Percentiles rank a stretch among this genome's conserved stretches.
phyloP scores from a whole-genome alignment of 345 rosid species.

The Arabis alpina region DNA sequence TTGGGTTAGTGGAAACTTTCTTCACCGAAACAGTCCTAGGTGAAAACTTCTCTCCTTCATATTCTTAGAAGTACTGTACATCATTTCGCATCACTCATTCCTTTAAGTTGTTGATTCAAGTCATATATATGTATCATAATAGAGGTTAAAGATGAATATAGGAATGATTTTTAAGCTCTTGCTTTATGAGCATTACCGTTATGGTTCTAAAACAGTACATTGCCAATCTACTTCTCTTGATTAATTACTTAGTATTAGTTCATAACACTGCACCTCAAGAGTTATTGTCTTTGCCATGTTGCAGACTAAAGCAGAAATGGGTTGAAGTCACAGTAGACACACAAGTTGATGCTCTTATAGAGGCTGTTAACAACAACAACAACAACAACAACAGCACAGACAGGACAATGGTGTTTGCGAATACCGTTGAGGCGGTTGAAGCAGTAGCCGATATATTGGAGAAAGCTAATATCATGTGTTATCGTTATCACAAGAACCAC shows the following conservation, averaged over 20 bases:
- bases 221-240: not conserved
- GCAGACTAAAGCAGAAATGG: slow-evolving; percentile 85
- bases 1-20: slow-evolving; percentile 91
- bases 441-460: slow-evolving; percentile 78
- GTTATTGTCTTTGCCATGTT: slow-evolving; percentile 34
- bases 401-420: slow-evolving; percentile 95
- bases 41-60: slow-evolving; percentile 41
- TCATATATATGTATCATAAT: not conserved
- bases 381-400: slow-evolving; percentile 43
- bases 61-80: not conserved
- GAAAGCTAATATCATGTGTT: slow-evolving; percentile 77
- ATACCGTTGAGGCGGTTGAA: slow-evolving; percentile 89
- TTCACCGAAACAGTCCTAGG: slow-evolving; percentile 96
- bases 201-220: slow-evolving; percentile 1
- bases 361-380: slow-evolving; percentile 60
- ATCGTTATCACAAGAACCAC: slow-evolving; percentile 78
- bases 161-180: not conserved
- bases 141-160: not conserved
- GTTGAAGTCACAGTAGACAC: slow-evolving; percentile 79
- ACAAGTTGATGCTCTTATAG: slow-evolving; percentile 85
- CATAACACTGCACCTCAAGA: not conserved
- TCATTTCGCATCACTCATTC: not conserved
- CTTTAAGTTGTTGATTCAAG: not conserved
- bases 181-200: not conserved
- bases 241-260: not conserved